Conservation (phyloP, 2,329 filamentous ascomycete genomes). For the Cryoendolithus antarcticus region DNA sequence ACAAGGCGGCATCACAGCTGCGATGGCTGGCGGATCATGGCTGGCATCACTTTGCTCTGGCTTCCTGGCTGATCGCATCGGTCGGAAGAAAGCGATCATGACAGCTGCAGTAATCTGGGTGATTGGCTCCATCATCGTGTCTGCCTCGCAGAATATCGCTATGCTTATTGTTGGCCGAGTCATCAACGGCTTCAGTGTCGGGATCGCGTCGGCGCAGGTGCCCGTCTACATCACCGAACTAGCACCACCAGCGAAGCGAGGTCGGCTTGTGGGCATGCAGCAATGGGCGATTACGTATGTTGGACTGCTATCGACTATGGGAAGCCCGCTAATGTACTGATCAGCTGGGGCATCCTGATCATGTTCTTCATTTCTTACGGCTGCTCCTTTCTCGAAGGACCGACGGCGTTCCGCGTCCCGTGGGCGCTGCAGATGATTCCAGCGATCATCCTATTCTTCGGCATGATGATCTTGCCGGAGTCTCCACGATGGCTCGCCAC, state of each 20-base stretch:
- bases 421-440: slow-evolving; percentile 33
- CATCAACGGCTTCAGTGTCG: slow-evolving; percentile 59
- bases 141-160: slow-evolving; percentile 48
- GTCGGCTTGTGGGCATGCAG: slow-evolving; percentile 57
- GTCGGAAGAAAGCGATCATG: slow-evolving; percentile 42
- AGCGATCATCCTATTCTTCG: slow-evolving; percentile 25
- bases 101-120: slow-evolving; percentile 30
- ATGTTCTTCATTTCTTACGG: slow-evolving; percentile 57
- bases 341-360: slow-evolving; percentile 42
- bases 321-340: too few relatives aligned
- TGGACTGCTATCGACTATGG: too few relatives aligned
- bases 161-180: slow-evolving; percentile 59
- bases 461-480: slow-evolving; percentile 31
- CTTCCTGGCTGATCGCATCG: slow-evolving; percentile 43
- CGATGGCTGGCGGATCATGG: slow-evolving; percentile 61
- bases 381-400: slow-evolving; percentile 41
- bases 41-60: slow-evolving; percentile 49
- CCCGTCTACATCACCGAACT: slow-evolving; percentile 54
- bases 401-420: slow-evolving; percentile 37
- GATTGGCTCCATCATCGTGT: slow-evolving; percentile 49
- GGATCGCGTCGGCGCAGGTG: slow-evolving; percentile 57
- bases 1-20: slow-evolving; percentile 56
- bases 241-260: slow-evolving; percentile 43
- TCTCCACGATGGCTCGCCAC: slow-evolving; percentile 35
- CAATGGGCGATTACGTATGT: slow-evolving; percentile 55